Evolutionary conservation across 768 basidiomycete species (phyloP), one percentile per base, ranked within the genome.

Genomic region (Boletus rubroflammeus): DNA sequence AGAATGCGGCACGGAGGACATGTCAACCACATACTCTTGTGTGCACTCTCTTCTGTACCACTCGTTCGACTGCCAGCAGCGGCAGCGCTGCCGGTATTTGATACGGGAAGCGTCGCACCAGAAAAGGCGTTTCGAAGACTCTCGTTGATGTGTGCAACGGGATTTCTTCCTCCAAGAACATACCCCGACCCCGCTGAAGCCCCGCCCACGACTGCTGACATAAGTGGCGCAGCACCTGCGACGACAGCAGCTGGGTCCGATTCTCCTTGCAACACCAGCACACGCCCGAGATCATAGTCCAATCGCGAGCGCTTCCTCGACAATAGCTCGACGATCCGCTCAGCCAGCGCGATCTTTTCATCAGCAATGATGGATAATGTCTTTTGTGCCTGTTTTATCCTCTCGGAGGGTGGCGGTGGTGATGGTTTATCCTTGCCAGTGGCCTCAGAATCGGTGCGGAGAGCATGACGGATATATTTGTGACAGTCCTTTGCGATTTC

Each of bases 211-310:
- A 44, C 51, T 5, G 62, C 47, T 39, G 59, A 62, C 51, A 59
- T 50, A 25, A 62, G 63, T 55, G 54, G 71, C 49, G 56, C 62
- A 50, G 59, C 59, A 47, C 68, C 69, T 39, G 67, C 64, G 13
- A 64, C 65, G 34, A 71, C 59, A 2, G 65, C 68, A 19, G 69
- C 71, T 17, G 72, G 70, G 41, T 74, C 75, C 0, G 62, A 60
- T 47, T 80, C 78, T 19, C 78, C 78, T 58, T 78, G 78, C 38
- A 78, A 57, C 35, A 73, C 65, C 28, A 79, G 70, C 23, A 78
- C 78, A 28, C 69, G 68, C 17, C 65, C 67, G 3, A 81, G 67
- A 57, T 82, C 80, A 50, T 75, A 63, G 36, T 82, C 79, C 42
- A 81, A 64, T 15, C 78, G 69, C 17, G 77, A 75, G 43, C 74